These are phyloP conservation scores for Hysterangium stoloniferum DNA, from an alignment of 768 basidiomycete species.

Conservation along the genomic window DNA sequence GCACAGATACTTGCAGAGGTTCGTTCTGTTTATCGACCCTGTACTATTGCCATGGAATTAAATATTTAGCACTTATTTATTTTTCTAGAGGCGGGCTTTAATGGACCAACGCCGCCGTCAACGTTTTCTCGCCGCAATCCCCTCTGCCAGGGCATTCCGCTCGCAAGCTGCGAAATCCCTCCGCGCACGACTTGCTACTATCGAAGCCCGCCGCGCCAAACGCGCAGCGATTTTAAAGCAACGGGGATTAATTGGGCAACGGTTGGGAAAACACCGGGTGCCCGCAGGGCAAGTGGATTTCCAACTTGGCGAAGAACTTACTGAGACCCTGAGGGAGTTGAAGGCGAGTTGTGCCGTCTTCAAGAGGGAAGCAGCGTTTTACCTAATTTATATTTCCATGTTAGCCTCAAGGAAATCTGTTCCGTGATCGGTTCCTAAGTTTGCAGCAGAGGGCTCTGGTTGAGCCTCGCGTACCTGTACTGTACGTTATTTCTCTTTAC, in stretches of 20 bases:
- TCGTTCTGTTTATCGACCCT: slow-evolving; percentile 18
- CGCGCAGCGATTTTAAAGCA: slow-evolving; percentile 43
- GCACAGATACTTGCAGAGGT: slow-evolving; percentile 60
- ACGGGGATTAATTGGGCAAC: slow-evolving; percentile 62
- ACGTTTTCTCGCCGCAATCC: slow-evolving; percentile 51
- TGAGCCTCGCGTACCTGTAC: slow-evolving; percentile 75
- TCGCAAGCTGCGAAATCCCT: slow-evolving; percentile 29
- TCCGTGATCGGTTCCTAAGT: slow-evolving; percentile 81
- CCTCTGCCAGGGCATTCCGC: slow-evolving; percentile 46
- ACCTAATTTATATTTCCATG: too few relatives aligned
- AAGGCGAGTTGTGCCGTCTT: slow-evolving; percentile 59
- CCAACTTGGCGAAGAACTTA: slow-evolving; percentile 85
- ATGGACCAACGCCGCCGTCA: slow-evolving; percentile 53
- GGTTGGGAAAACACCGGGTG: slow-evolving; percentile 74
- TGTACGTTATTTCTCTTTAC: slow-evolving; percentile 39
- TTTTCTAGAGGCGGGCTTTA: slow-evolving; percentile 51
- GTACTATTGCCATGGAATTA: background rate
- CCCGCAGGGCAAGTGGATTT: slow-evolving; percentile 66
- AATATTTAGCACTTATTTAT: background rate
- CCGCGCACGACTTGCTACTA: slow-evolving; percentile 32
- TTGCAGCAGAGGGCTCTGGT: slow-evolving; percentile 82
- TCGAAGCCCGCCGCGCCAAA: slow-evolving; percentile 33
- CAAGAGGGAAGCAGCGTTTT: too few relatives aligned
- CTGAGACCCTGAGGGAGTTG: slow-evolving; percentile 72
- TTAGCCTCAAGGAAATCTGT: slow-evolving; percentile 90